phyloP scores from a whole-genome alignment of 306 rosid species.

The Vicia villosa region DNA sequence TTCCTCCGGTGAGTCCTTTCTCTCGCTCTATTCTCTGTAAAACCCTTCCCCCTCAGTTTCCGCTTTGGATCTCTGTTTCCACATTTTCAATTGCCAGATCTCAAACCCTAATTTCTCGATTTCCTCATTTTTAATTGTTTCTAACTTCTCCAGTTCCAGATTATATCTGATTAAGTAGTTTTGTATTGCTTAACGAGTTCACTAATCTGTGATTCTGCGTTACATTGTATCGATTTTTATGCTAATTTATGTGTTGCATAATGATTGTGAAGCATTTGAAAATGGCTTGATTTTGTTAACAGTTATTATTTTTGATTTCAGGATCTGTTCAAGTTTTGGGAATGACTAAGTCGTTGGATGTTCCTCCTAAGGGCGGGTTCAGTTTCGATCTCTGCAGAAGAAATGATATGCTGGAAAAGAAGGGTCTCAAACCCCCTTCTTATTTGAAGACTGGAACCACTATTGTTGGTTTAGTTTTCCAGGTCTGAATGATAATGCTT shows the following conservation, averaged over 20 bases:
- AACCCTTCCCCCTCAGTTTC: no score
- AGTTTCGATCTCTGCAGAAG: conserved; percentile 88
- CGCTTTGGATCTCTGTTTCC: no score
- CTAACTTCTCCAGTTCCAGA: no score
- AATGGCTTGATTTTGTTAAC: not conserved
- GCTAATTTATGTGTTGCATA: not conserved
- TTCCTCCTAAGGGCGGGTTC: conserved; percentile 88
- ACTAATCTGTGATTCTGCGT: not conserved
- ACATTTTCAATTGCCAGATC: not conserved
- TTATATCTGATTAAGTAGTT: not conserved
- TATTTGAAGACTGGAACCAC: conserved; percentile 91
- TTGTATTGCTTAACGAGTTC: not conserved
- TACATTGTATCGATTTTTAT: not conserved
- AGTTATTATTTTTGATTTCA: conserved; percentile 17
- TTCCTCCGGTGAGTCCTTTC: not conserved
- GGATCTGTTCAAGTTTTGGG: conserved; percentile 37
- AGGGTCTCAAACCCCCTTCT: conserved; percentile 62
- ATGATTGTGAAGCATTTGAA: not conserved
- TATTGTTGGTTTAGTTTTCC: conserved; percentile 78
- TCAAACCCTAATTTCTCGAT: not conserved
- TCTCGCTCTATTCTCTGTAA: not conserved
- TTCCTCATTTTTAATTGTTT: no score
- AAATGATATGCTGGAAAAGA: conserved; percentile 77
- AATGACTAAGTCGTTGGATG: conserved; percentile 64
- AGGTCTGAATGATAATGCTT: conserved; percentile 44